These are phyloP conservation scores for Trichoderma asperellum DNA, from an alignment of 2,329 filamentous ascomycete species.

Conservation along the genomic window DNA sequence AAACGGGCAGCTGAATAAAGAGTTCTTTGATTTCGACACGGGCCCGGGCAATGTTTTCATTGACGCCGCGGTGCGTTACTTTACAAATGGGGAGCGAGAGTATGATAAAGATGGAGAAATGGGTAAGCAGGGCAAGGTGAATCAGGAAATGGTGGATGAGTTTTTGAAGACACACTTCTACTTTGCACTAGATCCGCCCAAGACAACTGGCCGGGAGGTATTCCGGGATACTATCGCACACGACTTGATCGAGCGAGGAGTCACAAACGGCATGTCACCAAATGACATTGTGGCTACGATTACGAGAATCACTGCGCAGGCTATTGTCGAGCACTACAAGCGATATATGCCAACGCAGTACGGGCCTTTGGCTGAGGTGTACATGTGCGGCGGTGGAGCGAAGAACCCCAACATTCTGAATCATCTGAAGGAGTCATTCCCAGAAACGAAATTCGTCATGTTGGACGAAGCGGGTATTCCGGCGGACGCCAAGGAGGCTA, in stretches of 20 bases:
- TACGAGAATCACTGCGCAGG: constrained; percentile 62
- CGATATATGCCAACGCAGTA: constrained; percentile 51
- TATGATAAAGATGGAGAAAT: constrained; percentile 58
- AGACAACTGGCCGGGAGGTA: constrained; percentile 63
- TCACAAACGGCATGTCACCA: constrained; percentile 48
- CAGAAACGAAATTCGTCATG: constrained; percentile 54
- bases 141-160: constrained; percentile 56
- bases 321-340: constrained; percentile 55
- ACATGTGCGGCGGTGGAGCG: constrained; percentile 64
- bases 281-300: constrained; percentile 62
- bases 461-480: constrained; percentile 62
- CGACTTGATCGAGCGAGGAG: constrained; percentile 54
- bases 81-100: constrained; percentile 53
- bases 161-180: constrained; percentile 54
- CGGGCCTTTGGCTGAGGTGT: constrained; percentile 55
- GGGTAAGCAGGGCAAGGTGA: constrained; percentile 52
- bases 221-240: constrained; percentile 61
- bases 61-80: constrained; percentile 59
- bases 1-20: constrained; percentile 34
- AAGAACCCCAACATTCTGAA: constrained; percentile 60
- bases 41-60: constrained; percentile 62
- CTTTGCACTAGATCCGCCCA: constrained; percentile 55
- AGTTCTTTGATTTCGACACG: constrained; percentile 55
- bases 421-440: constrained; percentile 55
- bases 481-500: constrained; percentile 60